phyloP scores from a whole-genome alignment of 2,329 filamentous ascomycete species.

The Tolypocladium sp. region DNA sequence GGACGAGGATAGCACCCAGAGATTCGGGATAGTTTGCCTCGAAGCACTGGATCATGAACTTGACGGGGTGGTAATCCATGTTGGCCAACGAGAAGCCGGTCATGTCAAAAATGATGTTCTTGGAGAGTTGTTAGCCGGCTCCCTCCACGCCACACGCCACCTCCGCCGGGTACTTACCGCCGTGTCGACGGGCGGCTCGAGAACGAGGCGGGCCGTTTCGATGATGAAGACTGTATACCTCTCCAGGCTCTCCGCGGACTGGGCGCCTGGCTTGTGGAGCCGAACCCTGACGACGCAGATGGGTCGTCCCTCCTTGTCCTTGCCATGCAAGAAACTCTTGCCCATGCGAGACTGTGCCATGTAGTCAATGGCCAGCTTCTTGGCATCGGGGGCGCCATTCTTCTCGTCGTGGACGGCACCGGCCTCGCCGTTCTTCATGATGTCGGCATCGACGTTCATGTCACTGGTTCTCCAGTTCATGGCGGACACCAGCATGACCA shows the following conservation, averaged over 20 bases:
- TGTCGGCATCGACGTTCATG: conserved; percentile 81
- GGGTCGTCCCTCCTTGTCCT: conserved; percentile 75
- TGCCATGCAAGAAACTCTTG: conserved; percentile 86
- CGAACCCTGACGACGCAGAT: conserved; percentile 80
- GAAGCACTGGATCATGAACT: conserved; percentile 99
- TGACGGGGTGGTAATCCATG: conserved; percentile 96
- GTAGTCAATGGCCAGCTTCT: conserved; percentile 68
- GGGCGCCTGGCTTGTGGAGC: conserved; percentile 73
- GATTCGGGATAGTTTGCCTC: conserved; percentile 97
- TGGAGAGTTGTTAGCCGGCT: not conserved
- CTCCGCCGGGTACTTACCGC: conserved; percentile 56
- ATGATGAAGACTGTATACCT: conserved; percentile 89
- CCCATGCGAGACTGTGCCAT: conserved; percentile 77
- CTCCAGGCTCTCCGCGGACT: conserved; percentile 74
- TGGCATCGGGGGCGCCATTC: conserved; percentile 44
- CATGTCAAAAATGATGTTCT: conserved; percentile 96
- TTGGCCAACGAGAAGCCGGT: conserved; percentile 88
- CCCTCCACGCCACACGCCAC: not conserved
- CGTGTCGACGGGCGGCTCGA: conserved; percentile 76
- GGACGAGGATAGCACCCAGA: conserved; percentile 80
- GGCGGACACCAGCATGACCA: conserved; percentile 90
- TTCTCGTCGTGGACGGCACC: conserved; percentile 52
- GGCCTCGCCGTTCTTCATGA: conserved; percentile 69
- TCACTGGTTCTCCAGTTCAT: conserved; percentile 83
- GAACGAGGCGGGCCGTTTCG: conserved; percentile 80